Percentiles rank a stretch among this genome's conserved stretches.
Conservation (phyloP, 2,329 filamentous ascomycete genomes). For the Fusarium duplospermum region DNA sequence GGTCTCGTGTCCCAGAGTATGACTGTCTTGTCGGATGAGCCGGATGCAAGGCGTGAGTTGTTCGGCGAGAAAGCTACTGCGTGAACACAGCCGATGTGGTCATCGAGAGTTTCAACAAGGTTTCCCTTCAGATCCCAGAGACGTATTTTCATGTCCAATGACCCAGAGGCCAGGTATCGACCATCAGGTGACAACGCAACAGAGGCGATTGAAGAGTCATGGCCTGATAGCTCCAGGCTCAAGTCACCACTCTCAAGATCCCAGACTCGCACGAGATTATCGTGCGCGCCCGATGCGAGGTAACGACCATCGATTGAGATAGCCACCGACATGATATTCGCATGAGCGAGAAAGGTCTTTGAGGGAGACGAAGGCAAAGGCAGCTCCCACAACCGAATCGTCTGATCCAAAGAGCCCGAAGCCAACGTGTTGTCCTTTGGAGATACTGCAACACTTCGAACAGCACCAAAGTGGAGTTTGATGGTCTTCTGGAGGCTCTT, state of each 20-base stretch:
- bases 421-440: background rate
- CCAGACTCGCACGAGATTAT: background rate
- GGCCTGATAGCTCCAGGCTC: background rate
- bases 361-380: background rate
- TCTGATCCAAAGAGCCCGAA: background rate
- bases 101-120: background rate
- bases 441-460: background rate
- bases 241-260: background rate
- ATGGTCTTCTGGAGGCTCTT: background rate
- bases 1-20: background rate
- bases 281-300: background rate
- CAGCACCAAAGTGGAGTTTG: background rate
- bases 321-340: background rate
- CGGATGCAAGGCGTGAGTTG: background rate
- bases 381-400: background rate
- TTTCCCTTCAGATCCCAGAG: background rate
- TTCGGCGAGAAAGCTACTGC: background rate
- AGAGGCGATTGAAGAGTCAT: background rate
- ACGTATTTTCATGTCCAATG: background rate
- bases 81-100: background rate
- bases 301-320: background rate
- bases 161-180: background rate
- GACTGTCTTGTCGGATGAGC: background rate
- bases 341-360: background rate
- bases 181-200: background rate